Evolutionary conservation across 805 yeast genomes (phyloP).

Genomic region (Cyberlindnera euphorbiae): DNA sequence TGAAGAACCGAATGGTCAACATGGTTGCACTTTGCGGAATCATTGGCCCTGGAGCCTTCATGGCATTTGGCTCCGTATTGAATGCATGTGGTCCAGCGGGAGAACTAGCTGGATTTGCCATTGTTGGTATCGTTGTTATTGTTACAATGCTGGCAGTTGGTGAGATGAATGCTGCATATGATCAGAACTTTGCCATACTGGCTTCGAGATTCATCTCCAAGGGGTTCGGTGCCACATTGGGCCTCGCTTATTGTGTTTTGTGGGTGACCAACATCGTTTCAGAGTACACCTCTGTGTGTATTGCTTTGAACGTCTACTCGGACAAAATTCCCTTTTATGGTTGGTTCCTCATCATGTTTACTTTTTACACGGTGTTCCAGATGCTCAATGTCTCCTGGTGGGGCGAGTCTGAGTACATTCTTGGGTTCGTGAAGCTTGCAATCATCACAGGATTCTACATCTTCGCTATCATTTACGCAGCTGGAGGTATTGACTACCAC

Average conservation of each 20-base stretch:
- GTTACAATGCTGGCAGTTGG: constrained; percentile 54
- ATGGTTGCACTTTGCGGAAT: constrained; percentile 52
- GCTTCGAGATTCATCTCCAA: constrained; percentile 48
- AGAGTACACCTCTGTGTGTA: constrained; percentile 50
- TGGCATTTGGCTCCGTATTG: constrained; percentile 50
- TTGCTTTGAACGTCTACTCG: constrained; percentile 46
- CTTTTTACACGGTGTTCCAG: constrained; percentile 45
- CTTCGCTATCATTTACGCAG: constrained; percentile 42
- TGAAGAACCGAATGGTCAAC: constrained; percentile 47
- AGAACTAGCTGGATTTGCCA: constrained; percentile 44
- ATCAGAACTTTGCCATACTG: constrained; percentile 48
- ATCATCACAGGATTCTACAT: constrained; percentile 46
- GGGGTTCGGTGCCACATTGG: constrained; percentile 54
- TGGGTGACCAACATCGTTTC: constrained; percentile 54
- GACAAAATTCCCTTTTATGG: constrained; percentile 52
- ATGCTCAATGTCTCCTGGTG: constrained; percentile 47
- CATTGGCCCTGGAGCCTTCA: constrained; percentile 55
- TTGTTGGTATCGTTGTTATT: constrained; percentile 49
- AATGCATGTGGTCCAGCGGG: constrained; percentile 50
- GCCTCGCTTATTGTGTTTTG: constrained; percentile 49
- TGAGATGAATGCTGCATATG: constrained; percentile 49
- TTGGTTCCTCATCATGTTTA: constrained; percentile 50
- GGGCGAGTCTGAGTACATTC: constrained; percentile 53
- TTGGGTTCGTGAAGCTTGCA: constrained; percentile 44
- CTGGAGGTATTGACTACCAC: constrained; percentile 36